Conservation (phyloP, 331 rosid species). For the Rhamnella rubrinervis region DNA sequence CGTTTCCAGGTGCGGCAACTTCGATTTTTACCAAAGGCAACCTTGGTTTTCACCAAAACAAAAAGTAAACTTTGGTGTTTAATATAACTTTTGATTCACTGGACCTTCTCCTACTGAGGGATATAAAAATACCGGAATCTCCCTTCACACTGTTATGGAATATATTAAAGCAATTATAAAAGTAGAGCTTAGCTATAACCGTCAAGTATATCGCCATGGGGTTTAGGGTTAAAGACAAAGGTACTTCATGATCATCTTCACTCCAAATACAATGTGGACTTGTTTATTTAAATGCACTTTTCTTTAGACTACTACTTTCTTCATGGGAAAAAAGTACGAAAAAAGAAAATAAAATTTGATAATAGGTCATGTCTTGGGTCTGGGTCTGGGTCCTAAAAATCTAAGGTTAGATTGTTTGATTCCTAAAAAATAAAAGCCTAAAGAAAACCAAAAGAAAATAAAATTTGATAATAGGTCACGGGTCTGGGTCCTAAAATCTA, state of each 20-base stretch:
- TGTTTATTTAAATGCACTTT: conserved; percentile 23
- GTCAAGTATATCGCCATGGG: conserved; percentile 49
- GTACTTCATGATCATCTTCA: conserved; percentile 18
- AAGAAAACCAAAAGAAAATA: too few relatives aligned
- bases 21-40: too few relatives aligned
- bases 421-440: too few relatives aligned
- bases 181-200: conserved; percentile 25
- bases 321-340: too few relatives aligned
- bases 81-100: conserved; percentile 66
- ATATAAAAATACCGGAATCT: conserved; percentile 61
- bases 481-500: too few relatives aligned
- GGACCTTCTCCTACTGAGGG: conserved; percentile 49
- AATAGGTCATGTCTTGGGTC: too few relatives aligned
- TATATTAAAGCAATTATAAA: conserved; percentile 53
- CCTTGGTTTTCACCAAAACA: too few relatives aligned
- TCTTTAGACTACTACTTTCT: conserved; percentile 26
- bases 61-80: conserved; percentile 43
- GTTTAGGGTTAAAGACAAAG: conserved; percentile 49
- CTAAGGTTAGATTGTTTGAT: too few relatives aligned
- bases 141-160: conserved; percentile 63
- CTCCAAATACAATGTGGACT: conserved; percentile 19
- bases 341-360: too few relatives aligned
- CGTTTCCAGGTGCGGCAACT: too few relatives aligned
- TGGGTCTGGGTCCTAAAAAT: too few relatives aligned
- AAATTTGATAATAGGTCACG: too few relatives aligned